Conservation (phyloP, 2,329 filamentous ascomycete genomes). For the Pyrenochaeta sp. region DNA sequence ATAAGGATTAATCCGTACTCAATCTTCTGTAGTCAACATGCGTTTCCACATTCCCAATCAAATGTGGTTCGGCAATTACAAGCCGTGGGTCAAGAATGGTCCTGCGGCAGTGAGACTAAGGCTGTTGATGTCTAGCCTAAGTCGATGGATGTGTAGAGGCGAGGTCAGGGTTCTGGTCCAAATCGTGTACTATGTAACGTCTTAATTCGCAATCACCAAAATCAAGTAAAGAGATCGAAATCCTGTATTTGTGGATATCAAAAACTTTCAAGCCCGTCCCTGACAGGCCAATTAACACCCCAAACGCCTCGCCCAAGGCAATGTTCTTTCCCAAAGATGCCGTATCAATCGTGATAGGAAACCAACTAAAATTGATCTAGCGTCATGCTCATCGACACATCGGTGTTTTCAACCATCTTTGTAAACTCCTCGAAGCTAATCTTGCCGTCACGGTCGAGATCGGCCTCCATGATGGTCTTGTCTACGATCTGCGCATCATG, state of each 20-base stretch:
- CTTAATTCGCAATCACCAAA: too few relatives aligned
- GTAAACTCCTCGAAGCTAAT: constrained; percentile 99
- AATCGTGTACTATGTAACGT: too few relatives aligned
- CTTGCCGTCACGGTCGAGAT: constrained; percentile 93
- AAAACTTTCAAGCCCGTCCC: constrained; percentile 30
- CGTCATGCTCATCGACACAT: constrained; percentile 73
- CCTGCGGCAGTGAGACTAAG: too few relatives aligned
- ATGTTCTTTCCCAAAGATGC: constrained; percentile 23
- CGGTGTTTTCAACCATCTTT: constrained; percentile 97
- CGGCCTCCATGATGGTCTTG: constrained; percentile 99
- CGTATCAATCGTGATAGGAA: constrained; percentile 17
- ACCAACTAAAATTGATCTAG: constrained; percentile 59
- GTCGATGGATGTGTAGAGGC: too few relatives aligned
- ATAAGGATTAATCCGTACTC: too few relatives aligned
- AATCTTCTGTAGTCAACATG: too few relatives aligned
- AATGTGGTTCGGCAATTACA: too few relatives aligned
- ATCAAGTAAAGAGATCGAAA: too few relatives aligned
- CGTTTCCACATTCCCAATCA: too few relatives aligned
- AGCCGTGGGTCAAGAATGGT: too few relatives aligned
- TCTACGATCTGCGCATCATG: constrained; percentile 78
- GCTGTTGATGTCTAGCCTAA: too few relatives aligned
- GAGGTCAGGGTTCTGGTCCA: too few relatives aligned
- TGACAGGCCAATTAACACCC: constrained; percentile 30
- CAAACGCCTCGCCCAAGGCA: constrained; percentile 45
- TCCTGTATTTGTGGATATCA: constrained; percentile 38